phyloP scores from a whole-genome alignment of 192 early-diverging fungal species.

The Coemansia sp. region DNA sequence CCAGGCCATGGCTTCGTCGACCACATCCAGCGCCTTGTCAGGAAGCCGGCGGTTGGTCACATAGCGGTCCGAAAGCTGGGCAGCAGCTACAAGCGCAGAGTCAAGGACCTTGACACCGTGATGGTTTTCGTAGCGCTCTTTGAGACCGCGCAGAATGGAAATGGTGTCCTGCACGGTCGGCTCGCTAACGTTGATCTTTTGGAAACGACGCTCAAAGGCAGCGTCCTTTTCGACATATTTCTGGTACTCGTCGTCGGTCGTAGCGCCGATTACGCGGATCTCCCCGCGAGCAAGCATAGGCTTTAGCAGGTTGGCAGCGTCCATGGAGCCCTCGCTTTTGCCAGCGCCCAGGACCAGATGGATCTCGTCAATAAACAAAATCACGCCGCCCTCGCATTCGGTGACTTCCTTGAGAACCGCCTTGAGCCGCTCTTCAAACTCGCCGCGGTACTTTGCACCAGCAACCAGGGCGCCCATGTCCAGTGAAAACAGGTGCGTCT shows the following conservation, averaged over 20 bases:
- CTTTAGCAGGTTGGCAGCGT: conserved; percentile 96
- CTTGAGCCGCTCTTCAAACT: conserved; percentile 98
- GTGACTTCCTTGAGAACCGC: conserved; percentile 93
- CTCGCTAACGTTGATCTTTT: conserved; percentile 71
- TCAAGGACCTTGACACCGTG: conserved; percentile 74
- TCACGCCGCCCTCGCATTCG: conserved; percentile 82
- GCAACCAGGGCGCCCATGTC: conserved; percentile 95
- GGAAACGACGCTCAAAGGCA: conserved; percentile 80
- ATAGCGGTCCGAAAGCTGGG: conserved; percentile 70
- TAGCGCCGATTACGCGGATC: conserved; percentile 93
- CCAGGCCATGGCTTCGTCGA: conserved; percentile 97
- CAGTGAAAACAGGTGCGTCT: conserved; percentile 80
- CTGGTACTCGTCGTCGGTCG: conserved; percentile 93
- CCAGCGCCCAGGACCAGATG: conserved; percentile 95
- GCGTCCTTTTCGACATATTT: conserved; percentile 88
- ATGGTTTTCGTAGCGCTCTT: conserved; percentile 75
- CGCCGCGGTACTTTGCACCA: conserved; percentile 94
- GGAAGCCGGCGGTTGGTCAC: conserved; percentile 78
- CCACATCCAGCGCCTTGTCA: conserved; percentile 79
- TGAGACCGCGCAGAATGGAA: conserved; percentile 76
- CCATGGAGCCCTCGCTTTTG: conserved; percentile 87
- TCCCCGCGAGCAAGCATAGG: conserved; percentile 98
- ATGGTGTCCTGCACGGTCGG: conserved; percentile 75
- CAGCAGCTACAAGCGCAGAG: conserved; percentile 72
- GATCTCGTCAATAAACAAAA: conserved; percentile 98